Conservation (phyloP, 139 green algal genomes). For the Chlamydomonas incerta region DNA sequence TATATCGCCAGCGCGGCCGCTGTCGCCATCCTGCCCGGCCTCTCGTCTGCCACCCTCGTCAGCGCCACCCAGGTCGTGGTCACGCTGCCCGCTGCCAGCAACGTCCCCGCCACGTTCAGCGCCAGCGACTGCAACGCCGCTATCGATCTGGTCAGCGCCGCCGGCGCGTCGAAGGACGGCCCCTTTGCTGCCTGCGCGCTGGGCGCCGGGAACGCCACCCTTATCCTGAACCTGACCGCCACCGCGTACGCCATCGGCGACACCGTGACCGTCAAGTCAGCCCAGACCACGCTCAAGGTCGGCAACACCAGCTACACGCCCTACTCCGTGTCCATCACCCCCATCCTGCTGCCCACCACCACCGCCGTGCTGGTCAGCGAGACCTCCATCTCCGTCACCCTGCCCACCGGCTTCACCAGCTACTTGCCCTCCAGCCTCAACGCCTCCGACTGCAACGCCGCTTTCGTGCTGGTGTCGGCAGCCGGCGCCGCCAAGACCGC, state of each 20-base stretch:
- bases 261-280: not conserved
- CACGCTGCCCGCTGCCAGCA: not conserved
- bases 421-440: not conserved
- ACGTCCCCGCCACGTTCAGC: not conserved
- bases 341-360: not conserved
- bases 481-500: not conserved
- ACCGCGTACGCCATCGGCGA: not conserved
- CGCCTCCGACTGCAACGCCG: not conserved
- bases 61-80: not conserved
- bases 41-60: not conserved
- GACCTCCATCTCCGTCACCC: not conserved
- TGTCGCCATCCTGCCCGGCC: not conserved
- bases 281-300: not conserved
- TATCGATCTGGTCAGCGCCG: not conserved
- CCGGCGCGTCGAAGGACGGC: not conserved
- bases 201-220: not conserved
- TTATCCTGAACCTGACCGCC: not conserved
- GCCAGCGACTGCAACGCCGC: not conserved
- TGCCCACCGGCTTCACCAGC: not conserved
- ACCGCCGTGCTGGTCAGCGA: not conserved
- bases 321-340: not conserved
- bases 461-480: not conserved
- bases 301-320: not conserved
- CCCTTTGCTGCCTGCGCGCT: not conserved
- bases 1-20: not conserved